A percentile compares a stretch with the other conserved stretches of the same genome.
These are phyloP conservation scores for Spergularia azorica DNA, from an alignment of 179 eudicot genomes.

Conservation along the genomic window DNA sequence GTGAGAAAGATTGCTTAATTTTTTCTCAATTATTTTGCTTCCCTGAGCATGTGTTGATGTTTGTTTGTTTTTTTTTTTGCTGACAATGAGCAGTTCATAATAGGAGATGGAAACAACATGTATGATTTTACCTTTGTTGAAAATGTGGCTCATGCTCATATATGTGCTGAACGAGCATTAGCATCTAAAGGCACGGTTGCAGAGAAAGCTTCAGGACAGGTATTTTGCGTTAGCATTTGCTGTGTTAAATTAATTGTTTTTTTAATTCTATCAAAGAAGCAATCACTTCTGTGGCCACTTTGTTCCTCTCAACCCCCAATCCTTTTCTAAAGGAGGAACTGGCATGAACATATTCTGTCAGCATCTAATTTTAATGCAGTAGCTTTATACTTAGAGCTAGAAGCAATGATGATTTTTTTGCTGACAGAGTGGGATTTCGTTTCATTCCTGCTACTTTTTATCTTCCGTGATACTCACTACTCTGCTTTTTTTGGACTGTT, in stretches of 20 bases:
- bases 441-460: background rate
- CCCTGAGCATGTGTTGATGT: background rate
- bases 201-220: conserved; percentile 95
- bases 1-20: background rate
- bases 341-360: background rate
- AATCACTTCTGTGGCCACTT: background rate
- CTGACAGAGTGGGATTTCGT: background rate
- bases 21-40: background rate
- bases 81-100: conserved; percentile 61
- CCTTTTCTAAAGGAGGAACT: background rate
- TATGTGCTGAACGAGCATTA: conserved; percentile 97
- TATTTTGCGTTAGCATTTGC: conserved; percentile 26
- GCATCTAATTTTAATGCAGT: background rate
- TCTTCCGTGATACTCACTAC: background rate
- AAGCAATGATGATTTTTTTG: background rate
- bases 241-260: background rate
- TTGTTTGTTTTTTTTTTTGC: conserved; percentile 1
- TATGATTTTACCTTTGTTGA: conserved; percentile 96
- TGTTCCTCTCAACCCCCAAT: background rate
- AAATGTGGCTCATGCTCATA: conserved; percentile 98
- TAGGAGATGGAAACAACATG: conserved; percentile 91
- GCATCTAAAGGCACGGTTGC: conserved; percentile 75
- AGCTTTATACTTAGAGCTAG: background rate
- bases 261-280: background rate
- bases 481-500: background rate